phyloP scores from a whole-genome alignment of 257 asterid genomes.

The Fraxinus quadrangulata region DNA sequence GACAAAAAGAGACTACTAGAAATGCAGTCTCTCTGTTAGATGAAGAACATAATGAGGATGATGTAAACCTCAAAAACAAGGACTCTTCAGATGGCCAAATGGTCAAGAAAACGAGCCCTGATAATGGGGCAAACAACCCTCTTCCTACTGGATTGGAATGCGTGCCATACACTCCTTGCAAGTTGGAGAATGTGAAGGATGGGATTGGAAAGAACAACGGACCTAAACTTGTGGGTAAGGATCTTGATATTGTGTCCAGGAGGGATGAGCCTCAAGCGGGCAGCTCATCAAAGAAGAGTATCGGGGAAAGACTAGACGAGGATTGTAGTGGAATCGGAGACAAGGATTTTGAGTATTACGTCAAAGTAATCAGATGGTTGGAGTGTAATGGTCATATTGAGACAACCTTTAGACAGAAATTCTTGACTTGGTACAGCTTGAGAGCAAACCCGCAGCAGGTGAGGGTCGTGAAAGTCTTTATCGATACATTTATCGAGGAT shows the following conservation, averaged over 20 bases:
- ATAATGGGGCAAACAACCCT: slow-evolving; percentile 48
- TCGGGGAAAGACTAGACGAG: slow-evolving; percentile 42
- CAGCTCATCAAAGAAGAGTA: slow-evolving; percentile 73
- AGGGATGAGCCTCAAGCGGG: slow-evolving; percentile 65
- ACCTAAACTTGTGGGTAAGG: slow-evolving; percentile 37
- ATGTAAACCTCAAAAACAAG: slow-evolving; percentile 36
- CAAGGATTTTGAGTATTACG: slow-evolving; percentile 70
- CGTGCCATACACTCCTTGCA: slow-evolving; percentile 68
- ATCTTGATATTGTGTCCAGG: slow-evolving; percentile 34
- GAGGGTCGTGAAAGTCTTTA: slow-evolving; percentile 58
- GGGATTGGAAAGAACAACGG: slow-evolving; percentile 39
- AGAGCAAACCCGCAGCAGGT: slow-evolving; percentile 68
- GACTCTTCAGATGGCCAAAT: slow-evolving; percentile 36
- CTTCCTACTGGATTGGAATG: slow-evolving; percentile 51
- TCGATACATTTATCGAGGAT: slow-evolving; percentile 67
- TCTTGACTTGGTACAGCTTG: slow-evolving; percentile 83
- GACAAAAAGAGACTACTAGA: slow-evolving; percentile 34
- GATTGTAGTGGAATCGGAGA: slow-evolving; percentile 52
- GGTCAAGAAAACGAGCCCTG: slow-evolving; percentile 50
- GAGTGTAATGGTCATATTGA: slow-evolving; percentile 75
- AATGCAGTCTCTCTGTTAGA: slow-evolving; percentile 26
- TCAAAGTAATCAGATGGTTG: slow-evolving; percentile 62
- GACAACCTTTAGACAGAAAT: slow-evolving; percentile 62
- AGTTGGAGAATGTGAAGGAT: slow-evolving; percentile 60
- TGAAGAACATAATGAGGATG: slow-evolving; percentile 31